A percentile compares a stretch with the other conserved stretches of the same genome.
These are phyloP conservation scores for Plantago coronopus DNA, from an alignment of 305 asterid species.

Conservation along the genomic window DNA sequence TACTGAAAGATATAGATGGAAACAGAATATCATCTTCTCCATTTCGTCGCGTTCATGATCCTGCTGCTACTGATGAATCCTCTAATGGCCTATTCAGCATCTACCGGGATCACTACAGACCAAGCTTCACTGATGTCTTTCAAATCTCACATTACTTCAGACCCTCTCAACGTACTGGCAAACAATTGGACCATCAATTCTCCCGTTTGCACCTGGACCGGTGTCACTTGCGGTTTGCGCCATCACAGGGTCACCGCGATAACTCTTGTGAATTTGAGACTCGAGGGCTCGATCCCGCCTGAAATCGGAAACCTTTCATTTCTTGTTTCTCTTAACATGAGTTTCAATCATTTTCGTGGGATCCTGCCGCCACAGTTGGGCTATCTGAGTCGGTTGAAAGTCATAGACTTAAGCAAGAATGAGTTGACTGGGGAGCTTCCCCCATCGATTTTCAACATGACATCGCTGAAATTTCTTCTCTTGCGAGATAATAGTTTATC, in stretches of 20 bases:
- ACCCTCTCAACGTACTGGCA: conserved; percentile 25
- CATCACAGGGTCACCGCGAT: conserved; percentile 14
- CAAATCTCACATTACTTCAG: conserved; percentile 22
- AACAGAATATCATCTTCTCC: no score
- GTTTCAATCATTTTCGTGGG: conserved; percentile 21
- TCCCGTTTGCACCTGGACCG: conserved; percentile 38
- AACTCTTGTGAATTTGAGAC: conserved; percentile 20
- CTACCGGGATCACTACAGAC: conserved; percentile 23
- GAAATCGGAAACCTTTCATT: conserved; percentile 24
- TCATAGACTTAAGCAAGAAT: conserved; percentile 24
- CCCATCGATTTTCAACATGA: conserved; percentile 27
- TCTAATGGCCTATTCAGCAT: conserved; percentile 8
- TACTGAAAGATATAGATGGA: no score
- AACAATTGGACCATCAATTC: conserved; percentile 28
- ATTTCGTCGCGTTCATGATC: background rate
- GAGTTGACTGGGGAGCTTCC: conserved; percentile 29
- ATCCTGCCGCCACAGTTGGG: conserved; percentile 18
- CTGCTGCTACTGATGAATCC: background rate
- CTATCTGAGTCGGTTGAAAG: conserved; percentile 19
- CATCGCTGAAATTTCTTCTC: conserved; percentile 21
- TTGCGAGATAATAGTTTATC: conserved; percentile 26
- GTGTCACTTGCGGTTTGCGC: conserved; percentile 28
- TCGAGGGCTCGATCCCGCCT: conserved; percentile 27
- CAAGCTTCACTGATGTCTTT: conserved; percentile 32
- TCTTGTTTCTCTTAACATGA: conserved; percentile 19